These are phyloP conservation scores for Cladophialophora exuberans DNA, from an alignment of 2,329 filamentous ascomycete species.

Conservation along the genomic window DNA sequence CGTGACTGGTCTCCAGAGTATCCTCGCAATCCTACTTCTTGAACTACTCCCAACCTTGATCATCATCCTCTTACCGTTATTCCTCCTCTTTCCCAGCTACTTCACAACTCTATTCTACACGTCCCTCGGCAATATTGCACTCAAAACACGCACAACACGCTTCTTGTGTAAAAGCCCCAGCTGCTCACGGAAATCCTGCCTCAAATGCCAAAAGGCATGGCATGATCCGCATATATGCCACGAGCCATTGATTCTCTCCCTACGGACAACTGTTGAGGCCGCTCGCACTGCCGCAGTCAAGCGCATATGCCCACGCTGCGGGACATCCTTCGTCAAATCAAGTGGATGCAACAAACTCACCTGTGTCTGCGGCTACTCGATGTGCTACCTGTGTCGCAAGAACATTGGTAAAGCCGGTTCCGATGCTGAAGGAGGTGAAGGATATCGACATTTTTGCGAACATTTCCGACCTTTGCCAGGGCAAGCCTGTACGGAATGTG, in stretches of 20 bases:
- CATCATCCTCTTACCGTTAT: constrained; percentile 57
- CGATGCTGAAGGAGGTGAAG: constrained; percentile 53
- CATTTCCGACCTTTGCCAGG: constrained; percentile 87
- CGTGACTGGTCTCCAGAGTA: constrained; percentile 56
- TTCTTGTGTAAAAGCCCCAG: constrained; percentile 74
- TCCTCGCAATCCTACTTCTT: constrained; percentile 47
- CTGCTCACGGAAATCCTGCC: constrained; percentile 75
- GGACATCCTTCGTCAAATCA: constrained; percentile 88
- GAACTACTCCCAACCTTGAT: constrained; percentile 55
- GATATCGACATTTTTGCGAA: constrained; percentile 93
- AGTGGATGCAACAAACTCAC: constrained; percentile 96
- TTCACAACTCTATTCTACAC: constrained; percentile 56
- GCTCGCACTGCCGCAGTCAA: constrained; percentile 94
- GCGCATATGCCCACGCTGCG: constrained; percentile 89
- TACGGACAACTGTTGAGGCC: constrained; percentile 87
- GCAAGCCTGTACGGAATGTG: constrained; percentile 75
- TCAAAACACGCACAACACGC: constrained; percentile 71
- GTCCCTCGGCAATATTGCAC: constrained; percentile 68
- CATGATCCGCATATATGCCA: constrained; percentile 87
- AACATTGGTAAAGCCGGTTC: constrained; percentile 33
- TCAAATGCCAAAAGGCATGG: constrained; percentile 82
- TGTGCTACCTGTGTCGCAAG: constrained; percentile 95
- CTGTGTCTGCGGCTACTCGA: constrained; percentile 92
- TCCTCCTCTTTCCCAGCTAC: constrained; percentile 56
- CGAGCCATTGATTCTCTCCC: constrained; percentile 76